These are phyloP conservation scores for Licmophora abbreviata DNA, from an alignment of 108 stramenopile species.

Conservation along the genomic window DNA sequence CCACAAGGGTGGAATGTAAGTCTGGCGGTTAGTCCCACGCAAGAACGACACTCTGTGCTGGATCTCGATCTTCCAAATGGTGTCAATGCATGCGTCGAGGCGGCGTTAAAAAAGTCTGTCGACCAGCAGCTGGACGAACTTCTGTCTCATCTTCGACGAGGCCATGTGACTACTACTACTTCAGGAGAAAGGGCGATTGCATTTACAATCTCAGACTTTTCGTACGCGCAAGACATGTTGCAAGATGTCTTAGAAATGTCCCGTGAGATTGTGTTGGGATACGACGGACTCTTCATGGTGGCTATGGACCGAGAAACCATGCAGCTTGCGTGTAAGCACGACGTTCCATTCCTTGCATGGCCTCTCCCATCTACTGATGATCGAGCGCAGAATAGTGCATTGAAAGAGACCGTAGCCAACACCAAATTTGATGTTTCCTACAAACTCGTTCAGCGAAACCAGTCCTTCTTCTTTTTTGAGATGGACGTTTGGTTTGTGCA, in stretches of 20 bases:
- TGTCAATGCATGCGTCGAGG: too few species aligned
- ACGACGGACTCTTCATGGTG: conserved; percentile 22
- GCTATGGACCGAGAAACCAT: conserved; percentile 20
- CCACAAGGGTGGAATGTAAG: too few species aligned
- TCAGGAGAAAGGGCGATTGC: too few species aligned
- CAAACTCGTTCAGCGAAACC: conserved; percentile 10
- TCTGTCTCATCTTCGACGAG: too few species aligned
- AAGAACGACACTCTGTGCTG: too few species aligned
- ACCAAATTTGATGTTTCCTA: conserved; percentile 25
- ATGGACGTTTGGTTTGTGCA: conserved; percentile 36
- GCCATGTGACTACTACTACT: too few species aligned
- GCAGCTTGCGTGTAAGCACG: conserved; percentile 22
- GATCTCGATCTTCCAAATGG: too few species aligned
- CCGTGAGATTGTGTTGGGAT: conserved; percentile 22
- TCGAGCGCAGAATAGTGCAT: conserved; percentile 3
- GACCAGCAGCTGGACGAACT: not conserved
- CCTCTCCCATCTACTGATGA: too few species aligned
- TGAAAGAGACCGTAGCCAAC: conserved; percentile 14
- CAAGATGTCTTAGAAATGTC: conserved; percentile 36
- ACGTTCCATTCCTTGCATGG: conserved; percentile 22
- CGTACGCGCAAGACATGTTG: conserved; percentile 29
- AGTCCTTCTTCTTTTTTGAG: conserved; percentile 29
- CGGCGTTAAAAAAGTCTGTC: too few species aligned
- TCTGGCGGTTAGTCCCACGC: too few species aligned
- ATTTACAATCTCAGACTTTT: conserved; percentile 33